Conservation (phyloP, 768 basidiomycete genomes). For the Cubamyces lactineus region DNA sequence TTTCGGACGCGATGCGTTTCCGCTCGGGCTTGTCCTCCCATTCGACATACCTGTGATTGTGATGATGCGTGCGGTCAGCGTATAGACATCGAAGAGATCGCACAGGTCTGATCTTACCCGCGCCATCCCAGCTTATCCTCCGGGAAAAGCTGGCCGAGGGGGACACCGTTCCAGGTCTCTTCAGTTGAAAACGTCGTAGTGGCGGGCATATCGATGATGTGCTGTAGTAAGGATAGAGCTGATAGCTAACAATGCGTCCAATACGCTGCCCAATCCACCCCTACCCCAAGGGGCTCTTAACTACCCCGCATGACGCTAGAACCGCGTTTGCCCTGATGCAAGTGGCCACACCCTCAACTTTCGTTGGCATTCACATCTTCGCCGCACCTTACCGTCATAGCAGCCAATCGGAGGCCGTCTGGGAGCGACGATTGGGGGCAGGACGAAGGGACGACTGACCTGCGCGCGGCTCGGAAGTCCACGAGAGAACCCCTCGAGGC, state of each 20-base stretch:
- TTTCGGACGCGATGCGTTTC: constrained; percentile 43
- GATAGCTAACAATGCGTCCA: neutral
- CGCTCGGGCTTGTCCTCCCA: constrained; percentile 53
- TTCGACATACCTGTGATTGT: constrained; percentile 44
- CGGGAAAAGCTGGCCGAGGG: constrained; percentile 26
- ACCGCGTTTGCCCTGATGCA: neutral
- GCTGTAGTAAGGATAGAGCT: neutral
- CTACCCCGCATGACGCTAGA: no score
- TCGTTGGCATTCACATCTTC: constrained; percentile 13
- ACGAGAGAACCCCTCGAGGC: no score
- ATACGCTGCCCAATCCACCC: neutral
- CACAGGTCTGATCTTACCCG: constrained; percentile 13
- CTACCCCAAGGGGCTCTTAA: no score
- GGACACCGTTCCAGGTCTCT: constrained; percentile 15
- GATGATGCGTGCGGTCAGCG: neutral
- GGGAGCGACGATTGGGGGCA: neutral
- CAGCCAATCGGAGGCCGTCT: constrained; percentile 1
- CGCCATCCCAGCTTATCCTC: constrained; percentile 26
- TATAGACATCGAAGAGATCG: neutral
- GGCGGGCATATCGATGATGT: neutral
- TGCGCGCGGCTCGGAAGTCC: neutral
- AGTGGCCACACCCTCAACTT: neutral
- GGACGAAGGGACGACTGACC: neutral
- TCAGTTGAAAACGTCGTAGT: neutral
- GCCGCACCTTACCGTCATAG: constrained; percentile 2